These are phyloP conservation scores for Hypoxylon cercidicola DNA, from an alignment of 495 filamentous ascomycete genomes.

Conservation along the genomic window DNA sequence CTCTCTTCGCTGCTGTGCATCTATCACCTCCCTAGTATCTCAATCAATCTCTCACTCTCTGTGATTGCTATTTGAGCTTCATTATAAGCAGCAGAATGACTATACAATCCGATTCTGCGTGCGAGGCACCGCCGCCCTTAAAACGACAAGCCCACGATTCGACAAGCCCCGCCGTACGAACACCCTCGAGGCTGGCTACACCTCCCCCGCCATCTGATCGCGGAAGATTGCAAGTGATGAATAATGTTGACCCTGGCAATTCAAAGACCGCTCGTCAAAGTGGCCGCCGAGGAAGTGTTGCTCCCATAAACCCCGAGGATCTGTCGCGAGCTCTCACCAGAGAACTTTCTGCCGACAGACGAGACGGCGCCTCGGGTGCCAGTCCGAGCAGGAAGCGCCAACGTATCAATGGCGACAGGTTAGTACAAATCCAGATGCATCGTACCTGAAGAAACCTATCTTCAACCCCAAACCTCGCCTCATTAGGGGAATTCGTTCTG, in stretches of 20 bases:
- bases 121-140: conserved; percentile 42
- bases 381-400: conserved; percentile 90
- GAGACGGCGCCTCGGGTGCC: conserved; percentile 75
- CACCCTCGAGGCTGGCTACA: conserved; percentile 50
- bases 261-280: conserved; percentile 45
- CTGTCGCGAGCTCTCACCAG: conserved; percentile 47
- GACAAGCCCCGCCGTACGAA: conserved; percentile 44
- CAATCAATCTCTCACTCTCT: neutral
- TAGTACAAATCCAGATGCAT: conserved; percentile 24
- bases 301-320: conserved; percentile 49
- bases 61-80: neutral
- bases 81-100: conserved; percentile 43
- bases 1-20: neutral
- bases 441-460: neutral
- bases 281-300: conserved; percentile 37
- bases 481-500: neutral
- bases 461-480: too few species aligned
- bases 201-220: conserved; percentile 53
- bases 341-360: conserved; percentile 48
- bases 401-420: conserved; percentile 86
- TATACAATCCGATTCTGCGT: conserved; percentile 46
- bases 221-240: conserved; percentile 47
- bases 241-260: conserved; percentile 40
- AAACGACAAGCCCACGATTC: conserved; percentile 52
- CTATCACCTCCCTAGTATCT: neutral